phyloP scores from a whole-genome alignment of 352 stramenopile genomes.

The Pythium folliculosum region DNA sequence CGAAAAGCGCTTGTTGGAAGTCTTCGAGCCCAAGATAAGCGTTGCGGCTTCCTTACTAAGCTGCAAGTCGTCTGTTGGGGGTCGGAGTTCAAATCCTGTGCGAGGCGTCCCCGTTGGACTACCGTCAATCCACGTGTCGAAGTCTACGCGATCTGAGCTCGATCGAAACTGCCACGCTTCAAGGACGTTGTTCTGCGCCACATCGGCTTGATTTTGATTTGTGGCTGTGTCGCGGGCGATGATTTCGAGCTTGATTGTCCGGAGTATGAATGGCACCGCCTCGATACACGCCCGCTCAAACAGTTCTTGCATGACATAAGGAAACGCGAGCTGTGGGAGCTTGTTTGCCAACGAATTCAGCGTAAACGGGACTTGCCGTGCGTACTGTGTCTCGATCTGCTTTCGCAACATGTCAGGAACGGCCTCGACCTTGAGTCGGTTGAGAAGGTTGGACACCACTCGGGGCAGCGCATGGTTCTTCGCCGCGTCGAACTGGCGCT shows the following conservation, averaged over 20 bases:
- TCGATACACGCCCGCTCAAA: constrained; percentile 66
- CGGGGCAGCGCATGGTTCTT: constrained; percentile 46
- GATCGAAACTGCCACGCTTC: constrained; percentile 48
- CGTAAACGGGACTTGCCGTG: constrained; percentile 50
- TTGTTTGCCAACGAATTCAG: constrained; percentile 46
- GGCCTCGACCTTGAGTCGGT: constrained; percentile 51
- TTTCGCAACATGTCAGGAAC: constrained; percentile 46
- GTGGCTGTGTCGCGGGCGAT: constrained; percentile 42
- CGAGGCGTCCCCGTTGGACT: constrained; percentile 42
- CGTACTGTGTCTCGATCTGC: constrained; percentile 43
- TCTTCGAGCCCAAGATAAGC: constrained; percentile 48
- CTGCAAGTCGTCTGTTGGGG: constrained; percentile 36
- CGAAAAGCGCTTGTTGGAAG: constrained; percentile 66
- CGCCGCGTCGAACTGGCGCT: constrained; percentile 28
- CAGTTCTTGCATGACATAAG: constrained; percentile 59
- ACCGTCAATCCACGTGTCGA: constrained; percentile 71
- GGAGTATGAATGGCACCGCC: constrained; percentile 54
- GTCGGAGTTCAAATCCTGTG: constrained; percentile 65
- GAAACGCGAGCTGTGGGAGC: constrained; percentile 54
- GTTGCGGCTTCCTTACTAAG: constrained; percentile 61
- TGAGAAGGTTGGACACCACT: constrained; percentile 53
- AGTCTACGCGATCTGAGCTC: constrained; percentile 34
- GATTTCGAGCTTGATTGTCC: constrained; percentile 68
- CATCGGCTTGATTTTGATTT: constrained; percentile 39
- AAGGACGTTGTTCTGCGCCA: constrained; percentile 49